phyloP scores from a whole-genome alignment of 441 rosid species.

The Bocquillonia castaneifolia region DNA sequence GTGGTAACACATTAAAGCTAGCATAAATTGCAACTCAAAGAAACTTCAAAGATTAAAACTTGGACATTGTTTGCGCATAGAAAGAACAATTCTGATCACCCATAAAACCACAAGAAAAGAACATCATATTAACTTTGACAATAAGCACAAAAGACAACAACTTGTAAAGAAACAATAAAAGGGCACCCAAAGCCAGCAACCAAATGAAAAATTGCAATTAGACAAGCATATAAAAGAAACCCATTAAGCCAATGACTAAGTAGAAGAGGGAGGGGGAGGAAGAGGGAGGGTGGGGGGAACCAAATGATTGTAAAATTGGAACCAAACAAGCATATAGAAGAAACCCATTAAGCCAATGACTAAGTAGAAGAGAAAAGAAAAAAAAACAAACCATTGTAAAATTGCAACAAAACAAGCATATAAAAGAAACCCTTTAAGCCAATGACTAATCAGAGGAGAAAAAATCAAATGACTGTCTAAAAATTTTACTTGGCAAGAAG shows the following conservation, averaged over 20 bases:
- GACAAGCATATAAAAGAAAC: not conserved
- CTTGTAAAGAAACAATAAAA: not conserved
- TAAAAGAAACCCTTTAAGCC: not conserved
- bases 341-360: not conserved
- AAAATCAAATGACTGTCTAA: no score
- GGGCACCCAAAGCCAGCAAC: not conserved
- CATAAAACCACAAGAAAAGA: not conserved
- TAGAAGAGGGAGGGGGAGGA: no score
- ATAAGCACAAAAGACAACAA: not conserved
- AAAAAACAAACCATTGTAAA: not conserved
- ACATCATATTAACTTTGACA: not conserved
- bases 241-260: constrained; percentile 8
- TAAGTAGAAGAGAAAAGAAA: not conserved
- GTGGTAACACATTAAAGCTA: not conserved
- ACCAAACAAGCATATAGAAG: not conserved
- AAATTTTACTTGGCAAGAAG: no score
- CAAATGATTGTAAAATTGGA: no score
- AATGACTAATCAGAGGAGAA: no score
- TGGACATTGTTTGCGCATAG: not conserved
- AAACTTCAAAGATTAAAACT: not conserved
- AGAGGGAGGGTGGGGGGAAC: no score
- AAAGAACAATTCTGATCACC: not conserved
- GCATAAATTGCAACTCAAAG: not conserved
- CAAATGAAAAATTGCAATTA: not conserved
- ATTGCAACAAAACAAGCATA: not conserved